These are phyloP conservation scores for Polysphondylium violaceum DNA, from an alignment of 78 protist genomes.

Conservation along the genomic window DNA sequence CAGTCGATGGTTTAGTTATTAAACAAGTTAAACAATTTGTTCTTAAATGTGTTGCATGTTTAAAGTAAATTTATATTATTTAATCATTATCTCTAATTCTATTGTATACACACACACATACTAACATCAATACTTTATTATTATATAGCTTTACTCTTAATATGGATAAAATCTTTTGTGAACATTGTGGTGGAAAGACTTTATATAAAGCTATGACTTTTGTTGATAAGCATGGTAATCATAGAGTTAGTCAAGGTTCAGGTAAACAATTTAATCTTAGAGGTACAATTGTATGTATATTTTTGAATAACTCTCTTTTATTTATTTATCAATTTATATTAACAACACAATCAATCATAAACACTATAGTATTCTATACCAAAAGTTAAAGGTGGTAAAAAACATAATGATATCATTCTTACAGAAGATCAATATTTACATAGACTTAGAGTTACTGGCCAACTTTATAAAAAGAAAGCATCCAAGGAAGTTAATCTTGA, in stretches of 20 bases:
- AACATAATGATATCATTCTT: slow-evolving; percentile 73
- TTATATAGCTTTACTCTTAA: slow-evolving; percentile 49
- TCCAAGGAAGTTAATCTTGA: slow-evolving; percentile 17
- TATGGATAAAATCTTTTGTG: slow-evolving; percentile 59
- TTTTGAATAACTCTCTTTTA: neutral
- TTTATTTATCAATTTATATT: neutral
- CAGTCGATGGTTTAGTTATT: slow-evolving; percentile 86
- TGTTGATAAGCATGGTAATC: slow-evolving; percentile 66
- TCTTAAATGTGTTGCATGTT: slow-evolving; percentile 91
- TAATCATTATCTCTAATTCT: neutral
- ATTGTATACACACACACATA: neutral
- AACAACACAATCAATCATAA: too few species aligned
- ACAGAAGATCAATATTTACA: slow-evolving; percentile 87
- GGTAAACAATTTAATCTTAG: slow-evolving; percentile 61
- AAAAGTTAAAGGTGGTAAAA: slow-evolving; percentile 81
- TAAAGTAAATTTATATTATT: slow-evolving; percentile 36
- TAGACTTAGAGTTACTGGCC: slow-evolving; percentile 49
- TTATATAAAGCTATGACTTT: slow-evolving; percentile 59
- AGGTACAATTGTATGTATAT: slow-evolving; percentile 29
- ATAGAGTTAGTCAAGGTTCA: slow-evolving; percentile 64
- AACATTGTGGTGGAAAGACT: slow-evolving; percentile 51
- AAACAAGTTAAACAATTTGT: slow-evolving; percentile 84
- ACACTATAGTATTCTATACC: slow-evolving; percentile 72
- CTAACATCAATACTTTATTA: slow-evolving; percentile 4
- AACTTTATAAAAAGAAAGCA: slow-evolving; percentile 25